A percentile compares a stretch with the other conserved stretches of the same genome.
These are phyloP conservation scores for Yamadazyma oceani DNA, from an alignment of 1,139 yeast species.

Conservation along the genomic window DNA sequence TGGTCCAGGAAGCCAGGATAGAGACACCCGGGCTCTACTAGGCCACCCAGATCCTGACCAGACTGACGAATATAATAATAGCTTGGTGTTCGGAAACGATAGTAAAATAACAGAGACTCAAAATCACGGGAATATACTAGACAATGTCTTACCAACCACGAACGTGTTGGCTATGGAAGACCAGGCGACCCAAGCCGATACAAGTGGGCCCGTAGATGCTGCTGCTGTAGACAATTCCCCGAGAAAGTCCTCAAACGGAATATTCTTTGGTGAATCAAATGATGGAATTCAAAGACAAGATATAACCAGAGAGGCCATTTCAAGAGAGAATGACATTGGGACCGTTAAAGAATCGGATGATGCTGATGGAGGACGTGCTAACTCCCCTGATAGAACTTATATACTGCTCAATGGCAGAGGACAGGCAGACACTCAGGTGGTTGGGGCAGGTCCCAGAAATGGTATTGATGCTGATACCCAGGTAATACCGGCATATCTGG, in stretches of 20 bases:
- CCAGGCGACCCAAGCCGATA: constrained; percentile 1
- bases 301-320: too few relatives aligned
- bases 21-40: not conserved
- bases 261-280: too few relatives aligned
- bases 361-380: too few relatives aligned
- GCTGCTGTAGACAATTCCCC: not conserved
- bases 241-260: too few relatives aligned
- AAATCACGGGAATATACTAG: constrained; percentile 5
- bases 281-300: too few relatives aligned
- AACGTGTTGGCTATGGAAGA: not conserved
- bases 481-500: not conserved
- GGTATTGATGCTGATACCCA: constrained; percentile 2
- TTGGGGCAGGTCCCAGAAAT: constrained; percentile 1
- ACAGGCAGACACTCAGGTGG: constrained; percentile 6
- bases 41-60: constrained; percentile 7
- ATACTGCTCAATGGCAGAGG: not conserved
- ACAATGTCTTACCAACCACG: not conserved
- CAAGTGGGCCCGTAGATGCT: not conserved
- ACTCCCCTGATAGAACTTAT: too few relatives aligned
- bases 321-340: too few relatives aligned
- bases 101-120: constrained; percentile 5
- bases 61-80: constrained; percentile 18
- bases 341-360: too few relatives aligned
- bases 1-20: not conserved
- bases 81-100: constrained; percentile 26